phyloP scores from a whole-genome alignment of 1,284 basidiomycete species.

The Coniferiporia sulphurascens region DNA sequence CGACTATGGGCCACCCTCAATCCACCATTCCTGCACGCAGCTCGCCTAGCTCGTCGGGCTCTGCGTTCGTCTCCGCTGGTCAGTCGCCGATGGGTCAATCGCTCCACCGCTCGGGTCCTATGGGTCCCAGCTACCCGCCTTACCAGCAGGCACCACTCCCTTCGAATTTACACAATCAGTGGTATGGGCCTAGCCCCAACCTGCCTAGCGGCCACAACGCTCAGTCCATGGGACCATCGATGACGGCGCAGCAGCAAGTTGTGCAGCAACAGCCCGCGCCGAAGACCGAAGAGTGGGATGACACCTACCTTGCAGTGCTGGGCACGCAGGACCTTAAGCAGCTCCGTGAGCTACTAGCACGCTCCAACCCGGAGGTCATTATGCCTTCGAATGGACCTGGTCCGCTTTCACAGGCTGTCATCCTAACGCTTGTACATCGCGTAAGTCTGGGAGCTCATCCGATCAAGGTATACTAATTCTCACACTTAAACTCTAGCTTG shows the following conservation, averaged over 20 bases:
- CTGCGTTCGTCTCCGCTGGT: slow-evolving; percentile 21
- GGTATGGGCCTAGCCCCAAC: slow-evolving; percentile 48
- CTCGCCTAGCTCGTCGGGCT: slow-evolving; percentile 26
- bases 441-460: slow-evolving; percentile 40
- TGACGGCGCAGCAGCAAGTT: slow-evolving; percentile 35
- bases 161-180: slow-evolving; percentile 39
- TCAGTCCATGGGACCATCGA: slow-evolving; percentile 55
- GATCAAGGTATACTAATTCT: slow-evolving; percentile 3
- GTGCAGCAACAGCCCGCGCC: slow-evolving; percentile 41
- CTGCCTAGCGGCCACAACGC: slow-evolving; percentile 68
- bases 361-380: slow-evolving; percentile 70
- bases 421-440: slow-evolving; percentile 73
- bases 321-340: slow-evolving; percentile 67
- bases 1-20: slow-evolving; percentile 33
- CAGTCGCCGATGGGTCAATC: slow-evolving; percentile 17
- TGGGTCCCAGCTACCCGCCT: slow-evolving; percentile 23
- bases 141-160: slow-evolving; percentile 26
- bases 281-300: slow-evolving; percentile 73
- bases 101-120: slow-evolving; percentile 20
- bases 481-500: slow-evolving; percentile 42
- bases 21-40: slow-evolving; percentile 23
- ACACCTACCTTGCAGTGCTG: slow-evolving; percentile 68
- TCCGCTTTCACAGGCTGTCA: slow-evolving; percentile 74
- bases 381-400: slow-evolving; percentile 67
- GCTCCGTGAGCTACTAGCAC: slow-evolving; percentile 64